Conservation (phyloP, 371 early-diverging fungal species). For the Mucor irregularis region DNA sequence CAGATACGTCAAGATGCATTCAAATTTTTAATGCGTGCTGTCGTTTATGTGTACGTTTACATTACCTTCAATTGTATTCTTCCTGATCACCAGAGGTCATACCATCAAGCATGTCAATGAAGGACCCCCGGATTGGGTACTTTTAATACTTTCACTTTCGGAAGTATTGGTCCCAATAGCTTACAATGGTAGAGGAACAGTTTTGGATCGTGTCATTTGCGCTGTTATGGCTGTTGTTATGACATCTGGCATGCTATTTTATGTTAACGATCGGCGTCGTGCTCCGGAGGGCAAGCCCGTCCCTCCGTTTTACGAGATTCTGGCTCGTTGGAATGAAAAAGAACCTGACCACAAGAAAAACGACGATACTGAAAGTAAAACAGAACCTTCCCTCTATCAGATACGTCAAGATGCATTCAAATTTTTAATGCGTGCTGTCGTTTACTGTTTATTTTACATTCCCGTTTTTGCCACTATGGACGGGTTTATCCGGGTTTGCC, state of each 20-base stretch:
- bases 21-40: conserved; percentile 8
- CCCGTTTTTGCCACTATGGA: conserved; percentile 25
- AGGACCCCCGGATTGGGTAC: conserved; percentile 5
- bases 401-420: conserved; percentile 16
- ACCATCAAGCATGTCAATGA: neutral
- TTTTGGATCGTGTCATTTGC: conserved; percentile 11
- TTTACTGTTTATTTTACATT: conserved; percentile 12
- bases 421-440: conserved; percentile 11
- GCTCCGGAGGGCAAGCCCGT: conserved; percentile 4
- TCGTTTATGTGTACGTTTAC: conserved; percentile 7
- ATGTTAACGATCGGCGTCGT: conserved; percentile 17
- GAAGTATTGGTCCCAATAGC: conserved; percentile 10
- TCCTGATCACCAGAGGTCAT: conserved; percentile 1
- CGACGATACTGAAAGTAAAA: neutral
- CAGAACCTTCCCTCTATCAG: neutral
- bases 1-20: conserved; percentile 17
- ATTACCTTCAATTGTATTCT: conserved; percentile 17
- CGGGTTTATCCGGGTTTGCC: conserved; percentile 30
- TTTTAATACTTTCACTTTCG: neutral
- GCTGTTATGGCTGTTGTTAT: conserved; percentile 23
- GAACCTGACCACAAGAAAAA: neutral
- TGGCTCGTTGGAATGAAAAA: conserved; percentile 23
- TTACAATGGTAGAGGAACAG: conserved; percentile 5
- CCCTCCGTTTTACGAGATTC: conserved; percentile 8
- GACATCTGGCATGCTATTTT: conserved; percentile 27